Conservation (phyloP, 345 rosid species). For the Acer campestre region DNA sequence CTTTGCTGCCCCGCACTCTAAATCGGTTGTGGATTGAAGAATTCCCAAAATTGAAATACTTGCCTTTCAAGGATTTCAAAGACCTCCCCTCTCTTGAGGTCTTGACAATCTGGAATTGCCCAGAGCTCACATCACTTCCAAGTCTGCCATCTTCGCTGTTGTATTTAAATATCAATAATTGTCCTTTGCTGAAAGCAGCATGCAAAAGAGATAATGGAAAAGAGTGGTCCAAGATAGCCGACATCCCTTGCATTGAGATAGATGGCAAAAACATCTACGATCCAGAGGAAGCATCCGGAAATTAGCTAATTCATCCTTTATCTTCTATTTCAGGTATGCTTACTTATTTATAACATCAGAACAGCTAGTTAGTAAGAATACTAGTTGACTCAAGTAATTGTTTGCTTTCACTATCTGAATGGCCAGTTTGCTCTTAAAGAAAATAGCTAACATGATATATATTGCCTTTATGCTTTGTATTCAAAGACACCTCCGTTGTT, state of each 20-base stretch:
- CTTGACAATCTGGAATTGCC: slow-evolving; percentile 8
- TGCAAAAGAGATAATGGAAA: not conserved
- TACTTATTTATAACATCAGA: not conserved
- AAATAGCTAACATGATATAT: not conserved
- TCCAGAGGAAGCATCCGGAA: too few relatives aligned
- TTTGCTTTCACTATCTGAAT: slow-evolving; percentile 14
- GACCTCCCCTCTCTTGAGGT: slow-evolving; percentile 17
- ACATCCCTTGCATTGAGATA: not conserved
- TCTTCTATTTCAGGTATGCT: not conserved
- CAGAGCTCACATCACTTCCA: slow-evolving; percentile 24
- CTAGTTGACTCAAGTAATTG: slow-evolving; percentile 21
- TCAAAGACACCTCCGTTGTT: too few relatives aligned
- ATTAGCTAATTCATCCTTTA: not conserved
- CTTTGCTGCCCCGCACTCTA: not conserved
- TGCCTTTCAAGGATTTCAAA: slow-evolving; percentile 12
- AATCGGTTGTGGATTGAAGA: not conserved
- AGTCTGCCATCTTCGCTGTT: slow-evolving; percentile 20
- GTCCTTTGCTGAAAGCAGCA: not conserved
- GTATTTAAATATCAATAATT: too few relatives aligned
- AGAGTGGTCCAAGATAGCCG: not conserved
- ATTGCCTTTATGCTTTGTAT: not conserved
- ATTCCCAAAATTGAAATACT: not conserved
- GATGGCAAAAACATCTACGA: too few relatives aligned
- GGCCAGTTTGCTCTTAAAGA: too few relatives aligned
- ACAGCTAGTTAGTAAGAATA: slow-evolving; percentile 19